A percentile compares a stretch with the other conserved stretches of the same genome.
Evolutionary conservation across 495 filamentous ascomycete species (phyloP).

Genomic region (Talaromyces adpressus): DNA sequence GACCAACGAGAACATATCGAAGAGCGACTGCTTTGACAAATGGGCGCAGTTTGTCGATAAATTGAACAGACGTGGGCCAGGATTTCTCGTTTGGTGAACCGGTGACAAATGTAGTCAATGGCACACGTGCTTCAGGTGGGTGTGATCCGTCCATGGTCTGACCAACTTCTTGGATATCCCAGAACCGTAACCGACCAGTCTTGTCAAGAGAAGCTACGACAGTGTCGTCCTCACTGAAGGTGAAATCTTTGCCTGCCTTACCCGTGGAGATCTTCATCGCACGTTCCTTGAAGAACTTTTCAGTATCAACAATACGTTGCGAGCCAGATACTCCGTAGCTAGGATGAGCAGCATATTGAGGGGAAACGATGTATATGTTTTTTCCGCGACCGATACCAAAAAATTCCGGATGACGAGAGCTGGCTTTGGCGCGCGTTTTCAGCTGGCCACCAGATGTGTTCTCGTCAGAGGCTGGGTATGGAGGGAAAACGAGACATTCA

Average conservation of each 20-base stretch:
- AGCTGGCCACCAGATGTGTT: conserved; percentile 82
- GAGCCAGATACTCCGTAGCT: conserved; percentile 64
- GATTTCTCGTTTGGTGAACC: conserved; percentile 77
- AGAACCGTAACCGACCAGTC: conserved; percentile 89
- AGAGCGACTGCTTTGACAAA: conserved; percentile 80
- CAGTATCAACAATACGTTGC: conserved; percentile 68
- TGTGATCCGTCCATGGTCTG: conserved; percentile 43
- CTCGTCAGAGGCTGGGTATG: conserved; percentile 64
- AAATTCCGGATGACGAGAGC: conserved; percentile 78
- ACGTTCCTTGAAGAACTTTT: conserved; percentile 79
- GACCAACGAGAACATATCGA: conserved; percentile 90
- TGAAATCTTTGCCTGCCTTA: conserved; percentile 97
- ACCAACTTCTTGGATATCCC: conserved; percentile 80
- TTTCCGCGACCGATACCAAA: conserved; percentile 95
- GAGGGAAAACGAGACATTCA: conserved; percentile 75
- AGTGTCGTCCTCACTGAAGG: conserved; percentile 92
- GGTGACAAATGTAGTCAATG: conserved; percentile 70
- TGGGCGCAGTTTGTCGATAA: conserved; percentile 90
- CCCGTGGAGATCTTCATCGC: conserved; percentile 88
- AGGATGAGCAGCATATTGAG: conserved; percentile 63
- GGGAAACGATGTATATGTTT: conserved; percentile 86
- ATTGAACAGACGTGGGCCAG: conserved; percentile 90
- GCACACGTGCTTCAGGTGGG: conserved; percentile 66
- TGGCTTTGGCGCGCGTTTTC: conserved; percentile 90
- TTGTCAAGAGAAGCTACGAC: conserved; percentile 94